Evolutionary conservation across 495 filamentous ascomycete genomes (phyloP).

Genomic region (Cercophora newfieldiana): DNA sequence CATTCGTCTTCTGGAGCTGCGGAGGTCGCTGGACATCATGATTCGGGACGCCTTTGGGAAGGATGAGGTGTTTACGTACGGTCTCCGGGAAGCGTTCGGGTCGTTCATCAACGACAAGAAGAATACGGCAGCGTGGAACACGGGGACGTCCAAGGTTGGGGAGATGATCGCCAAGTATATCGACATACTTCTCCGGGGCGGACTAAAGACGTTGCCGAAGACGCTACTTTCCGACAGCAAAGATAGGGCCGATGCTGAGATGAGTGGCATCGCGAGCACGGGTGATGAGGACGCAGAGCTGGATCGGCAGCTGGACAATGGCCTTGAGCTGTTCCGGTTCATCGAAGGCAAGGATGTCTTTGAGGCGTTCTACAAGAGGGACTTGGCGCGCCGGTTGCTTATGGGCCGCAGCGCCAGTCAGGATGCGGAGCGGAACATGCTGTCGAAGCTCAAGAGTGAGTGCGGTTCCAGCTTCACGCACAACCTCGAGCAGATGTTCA

Average conservation of each 20-base stretch:
- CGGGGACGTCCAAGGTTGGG: conserved; percentile 87
- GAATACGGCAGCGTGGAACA: conserved; percentile 66
- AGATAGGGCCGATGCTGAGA: conserved; percentile 52
- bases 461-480: conserved; percentile 93
- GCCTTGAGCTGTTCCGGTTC: conserved; percentile 91
- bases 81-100: conserved; percentile 79
- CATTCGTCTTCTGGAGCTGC: conserved; percentile 74
- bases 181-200: conserved; percentile 82
- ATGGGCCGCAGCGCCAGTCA: conserved; percentile 89
- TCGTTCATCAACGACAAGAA: conserved; percentile 86
- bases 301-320: conserved; percentile 84
- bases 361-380: conserved; percentile 98
- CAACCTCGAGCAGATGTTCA: conserved; percentile 98
- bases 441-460: conserved; percentile 84
- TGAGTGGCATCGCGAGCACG: conserved; percentile 55
- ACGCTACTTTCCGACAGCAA: conserved; percentile 52
- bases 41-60: conserved; percentile 70
- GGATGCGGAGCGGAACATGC: conserved; percentile 95
- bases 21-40: conserved; percentile 73
- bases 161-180: conserved; percentile 99
- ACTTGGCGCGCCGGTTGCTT: conserved; percentile 82
- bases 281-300: conserved; percentile 89
- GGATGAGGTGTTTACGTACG: conserved; percentile 71
- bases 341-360: conserved; percentile 97
- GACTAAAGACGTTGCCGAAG: conserved; percentile 73